Conservation (phyloP, 345 rosid species). For the Limnanthes douglasii region DNA sequence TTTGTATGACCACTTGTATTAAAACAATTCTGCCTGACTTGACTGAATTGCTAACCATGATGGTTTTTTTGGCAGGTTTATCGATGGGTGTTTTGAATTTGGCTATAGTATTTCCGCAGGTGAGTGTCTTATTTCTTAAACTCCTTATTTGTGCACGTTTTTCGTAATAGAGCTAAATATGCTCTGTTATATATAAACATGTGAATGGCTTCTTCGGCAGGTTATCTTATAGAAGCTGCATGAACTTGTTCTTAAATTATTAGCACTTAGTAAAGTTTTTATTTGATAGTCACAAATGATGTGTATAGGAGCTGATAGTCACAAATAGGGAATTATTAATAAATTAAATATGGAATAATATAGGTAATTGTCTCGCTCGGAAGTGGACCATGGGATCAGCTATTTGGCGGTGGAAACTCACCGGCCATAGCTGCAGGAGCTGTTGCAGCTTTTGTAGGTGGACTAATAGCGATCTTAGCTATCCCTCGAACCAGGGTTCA, state of each 20-base stretch:
- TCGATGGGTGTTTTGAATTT: conserved; percentile 93
- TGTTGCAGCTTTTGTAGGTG: conserved; percentile 44
- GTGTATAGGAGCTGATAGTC: too few relatives aligned
- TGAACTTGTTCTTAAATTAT: too few relatives aligned
- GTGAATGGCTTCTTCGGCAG: too few relatives aligned
- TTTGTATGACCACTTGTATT: too few relatives aligned
- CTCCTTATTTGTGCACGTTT: too few relatives aligned
- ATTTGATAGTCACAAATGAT: too few relatives aligned
- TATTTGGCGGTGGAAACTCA: conserved; percentile 70
- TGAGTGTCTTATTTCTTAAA: conserved; percentile 9
- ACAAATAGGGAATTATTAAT: too few relatives aligned
- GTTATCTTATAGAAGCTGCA: too few relatives aligned
- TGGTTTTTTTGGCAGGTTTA: conserved; percentile 43
- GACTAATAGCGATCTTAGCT: conserved; percentile 70
- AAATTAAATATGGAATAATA: too few relatives aligned
- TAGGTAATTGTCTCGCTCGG: conserved; percentile 70
- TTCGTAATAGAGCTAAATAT: background rate
- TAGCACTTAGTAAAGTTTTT: too few relatives aligned
- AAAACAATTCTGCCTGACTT: conserved; percentile 6
- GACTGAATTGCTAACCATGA: conserved; percentile 9
- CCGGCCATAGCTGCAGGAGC: conserved; percentile 69
- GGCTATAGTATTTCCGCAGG: conserved; percentile 97
- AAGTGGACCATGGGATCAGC: conserved; percentile 76
- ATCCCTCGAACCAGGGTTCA: conserved; percentile 58
- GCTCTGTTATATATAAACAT: too few relatives aligned